A percentile compares a stretch with the other conserved stretches of the same genome.
Conservation (phyloP, 345 rosid genomes). For the Corchorus capsularis region DNA sequence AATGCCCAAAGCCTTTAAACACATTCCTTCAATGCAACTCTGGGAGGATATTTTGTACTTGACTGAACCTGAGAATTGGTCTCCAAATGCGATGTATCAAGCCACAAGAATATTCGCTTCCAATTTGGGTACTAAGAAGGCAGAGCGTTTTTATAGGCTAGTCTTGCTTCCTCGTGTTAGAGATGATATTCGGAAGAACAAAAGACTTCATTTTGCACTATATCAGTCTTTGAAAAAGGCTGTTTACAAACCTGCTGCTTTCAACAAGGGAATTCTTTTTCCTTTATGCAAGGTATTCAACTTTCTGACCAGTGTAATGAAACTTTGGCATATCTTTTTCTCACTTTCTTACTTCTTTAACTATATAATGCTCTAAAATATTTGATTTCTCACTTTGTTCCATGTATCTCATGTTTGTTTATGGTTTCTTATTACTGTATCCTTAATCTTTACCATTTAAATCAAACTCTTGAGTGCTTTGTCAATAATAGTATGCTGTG, state of each 20-base stretch:
- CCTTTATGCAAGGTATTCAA: constrained; percentile 80
- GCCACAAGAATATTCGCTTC: constrained; percentile 89
- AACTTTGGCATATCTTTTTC: not conserved
- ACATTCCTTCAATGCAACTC: constrained; percentile 63
- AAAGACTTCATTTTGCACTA: constrained; percentile 78
- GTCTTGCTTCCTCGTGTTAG: constrained; percentile 93
- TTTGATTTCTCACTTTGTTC: too few species aligned
- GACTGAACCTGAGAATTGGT: constrained; percentile 95
- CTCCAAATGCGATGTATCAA: constrained; percentile 89
- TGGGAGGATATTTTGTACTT: constrained; percentile 91
- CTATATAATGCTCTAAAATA: not conserved
- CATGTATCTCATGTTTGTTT: too few species aligned
- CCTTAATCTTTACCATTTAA: not conserved
- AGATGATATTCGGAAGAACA: constrained; percentile 82
- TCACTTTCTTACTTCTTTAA: not conserved
- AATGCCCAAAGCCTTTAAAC: constrained; percentile 84
- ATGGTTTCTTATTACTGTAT: not conserved
- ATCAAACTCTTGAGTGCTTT: not conserved
- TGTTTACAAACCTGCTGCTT: constrained; percentile 87
- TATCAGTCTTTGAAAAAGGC: constrained; percentile 83
- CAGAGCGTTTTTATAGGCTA: constrained; percentile 68
- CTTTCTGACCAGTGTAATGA: not conserved
- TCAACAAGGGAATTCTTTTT: constrained; percentile 87
- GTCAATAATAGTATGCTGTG: not conserved
- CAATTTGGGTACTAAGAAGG: constrained; percentile 67